Evolutionary conservation across 192 early-diverging fungal genomes (phyloP).

Genomic region (Mycoemilia scoparia): DNA sequence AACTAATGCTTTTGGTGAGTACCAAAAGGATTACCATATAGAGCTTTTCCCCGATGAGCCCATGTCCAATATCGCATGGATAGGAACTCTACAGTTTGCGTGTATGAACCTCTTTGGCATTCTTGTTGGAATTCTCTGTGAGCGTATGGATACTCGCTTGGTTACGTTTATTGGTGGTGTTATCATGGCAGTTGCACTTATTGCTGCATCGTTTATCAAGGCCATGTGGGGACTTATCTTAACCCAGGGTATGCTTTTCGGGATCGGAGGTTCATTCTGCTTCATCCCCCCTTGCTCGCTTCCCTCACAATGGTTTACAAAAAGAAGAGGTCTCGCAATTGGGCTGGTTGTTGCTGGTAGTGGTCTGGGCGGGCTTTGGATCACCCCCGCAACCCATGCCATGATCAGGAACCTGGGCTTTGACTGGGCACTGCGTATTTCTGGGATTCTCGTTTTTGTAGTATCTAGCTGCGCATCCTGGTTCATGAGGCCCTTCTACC

Average conservation of each 20-base stretch:
- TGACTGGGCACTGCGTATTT: conserved; percentile 31
- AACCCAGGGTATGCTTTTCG: conserved; percentile 34
- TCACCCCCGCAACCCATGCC: conserved; percentile 27
- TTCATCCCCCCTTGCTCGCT: conserved; percentile 30
- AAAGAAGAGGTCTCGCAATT: conserved; percentile 26
- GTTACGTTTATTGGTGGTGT: conserved; percentile 28
- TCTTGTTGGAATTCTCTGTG: conserved; percentile 27
- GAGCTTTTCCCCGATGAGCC: conserved; percentile 16
- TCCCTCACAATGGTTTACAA: conserved; percentile 39
- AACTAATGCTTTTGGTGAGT: conserved; percentile 34
- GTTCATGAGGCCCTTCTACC: conserved; percentile 18
- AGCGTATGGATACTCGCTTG: conserved; percentile 28
- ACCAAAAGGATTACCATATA: conserved; percentile 23
- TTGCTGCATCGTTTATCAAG: conserved; percentile 34
- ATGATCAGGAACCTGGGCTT: conserved; percentile 29
- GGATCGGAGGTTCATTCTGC: conserved; percentile 23
- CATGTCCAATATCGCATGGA: conserved; percentile 27
- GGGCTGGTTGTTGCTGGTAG: conserved; percentile 33
- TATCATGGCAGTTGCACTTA: conserved; percentile 26
- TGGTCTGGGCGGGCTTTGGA: conserved; percentile 32
- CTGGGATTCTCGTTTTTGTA: conserved; percentile 24
- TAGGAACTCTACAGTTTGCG: conserved; percentile 30
- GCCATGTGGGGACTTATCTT: conserved; percentile 41
- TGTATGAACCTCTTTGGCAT: conserved; percentile 30
- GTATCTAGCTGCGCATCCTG: conserved; percentile 18